Evolutionary conservation across 345 rosid species (phyloP), one percentile per base, ranked within the genome.

Genomic region (Salix udensis): DNA sequence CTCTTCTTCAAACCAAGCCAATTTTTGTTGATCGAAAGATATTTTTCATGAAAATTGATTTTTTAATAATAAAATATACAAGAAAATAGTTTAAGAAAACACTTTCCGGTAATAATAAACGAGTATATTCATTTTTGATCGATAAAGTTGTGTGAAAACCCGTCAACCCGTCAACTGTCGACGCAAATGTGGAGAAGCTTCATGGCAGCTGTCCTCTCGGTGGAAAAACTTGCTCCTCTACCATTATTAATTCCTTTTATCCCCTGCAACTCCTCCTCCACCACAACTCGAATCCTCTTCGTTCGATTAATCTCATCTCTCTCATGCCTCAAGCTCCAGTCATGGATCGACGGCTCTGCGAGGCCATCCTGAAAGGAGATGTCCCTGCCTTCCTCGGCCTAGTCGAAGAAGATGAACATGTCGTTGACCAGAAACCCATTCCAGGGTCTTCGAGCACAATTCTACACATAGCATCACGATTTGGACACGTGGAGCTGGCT

Each of bases 401-500:
- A 3, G 13, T 79, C 66, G 67, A 40, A 23, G 76, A 79, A 74
- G 58, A 83, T 2, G 76, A 76, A 36, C 31, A 53, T 13, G 24
- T 68, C 34, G 58, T 75, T 61, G 5, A 78, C 6, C 82, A 81
- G 37, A 36, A 36, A 44, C 74, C 65, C 5, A 62, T 44, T 26
- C 31, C 65, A 40, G 72, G 78, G 0, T 78, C 86, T 2, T 26
- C 30, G n/a, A 78, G 79, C 86, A 81, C 86, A 0, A 74, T 83
- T 53, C 68, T 89, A 4, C 92, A 89, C 86, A 13, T 82, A 28
- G 80, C 86, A 13, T 83, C 84, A 12, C 80, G 82, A 19, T 78
- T 76, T n/a, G 91, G 92, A 31, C 87, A 76, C n/a, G 5, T 52
- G 39, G 87, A 73, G 23, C 36, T 89, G 78, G 88, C 76, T n/a